Percentiles rank a stretch among this genome's conserved stretches.
Conservation (phyloP, 2,329 filamentous ascomycete genomes). For the Xylaria sp. region DNA sequence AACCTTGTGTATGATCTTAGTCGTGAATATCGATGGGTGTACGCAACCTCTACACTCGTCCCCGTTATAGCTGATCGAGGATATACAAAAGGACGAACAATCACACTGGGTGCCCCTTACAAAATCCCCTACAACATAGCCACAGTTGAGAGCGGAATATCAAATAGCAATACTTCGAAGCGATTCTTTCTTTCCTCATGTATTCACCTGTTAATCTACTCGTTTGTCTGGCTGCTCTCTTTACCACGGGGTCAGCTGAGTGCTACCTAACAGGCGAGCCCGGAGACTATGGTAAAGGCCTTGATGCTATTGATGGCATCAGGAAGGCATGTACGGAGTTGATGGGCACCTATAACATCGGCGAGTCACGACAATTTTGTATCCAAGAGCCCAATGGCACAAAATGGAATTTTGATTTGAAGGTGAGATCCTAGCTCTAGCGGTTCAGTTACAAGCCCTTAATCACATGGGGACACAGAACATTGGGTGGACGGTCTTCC, state of each 20-base stretch:
- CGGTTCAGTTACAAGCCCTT: not conserved
- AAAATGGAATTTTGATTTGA: conserved; percentile 5
- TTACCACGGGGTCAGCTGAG: not conserved
- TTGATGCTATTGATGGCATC: not conserved
- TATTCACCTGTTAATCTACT: not conserved
- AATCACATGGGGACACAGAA: not conserved
- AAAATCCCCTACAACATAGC: not conserved
- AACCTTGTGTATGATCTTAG: not conserved
- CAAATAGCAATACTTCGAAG: not conserved
- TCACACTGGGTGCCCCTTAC: not conserved
- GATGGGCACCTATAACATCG: not conserved
- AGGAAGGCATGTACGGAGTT: not conserved
- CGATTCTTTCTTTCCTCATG: not conserved
- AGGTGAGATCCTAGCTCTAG: not conserved
- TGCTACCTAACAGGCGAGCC: not conserved
- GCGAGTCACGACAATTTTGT: not conserved
- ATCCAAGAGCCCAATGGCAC: not conserved
- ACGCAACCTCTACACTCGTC: not conserved
- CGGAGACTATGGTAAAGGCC: not conserved
- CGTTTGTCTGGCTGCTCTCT: not conserved
- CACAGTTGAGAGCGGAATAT: not conserved
- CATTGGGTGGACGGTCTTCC: not conserved
- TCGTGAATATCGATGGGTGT: not conserved
- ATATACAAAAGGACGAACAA: not conserved
- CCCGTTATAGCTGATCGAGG: not conserved